Conservation (phyloP, 225 moss, liverwort and hornwort genomes). For the Bryum argenteum region DNA sequence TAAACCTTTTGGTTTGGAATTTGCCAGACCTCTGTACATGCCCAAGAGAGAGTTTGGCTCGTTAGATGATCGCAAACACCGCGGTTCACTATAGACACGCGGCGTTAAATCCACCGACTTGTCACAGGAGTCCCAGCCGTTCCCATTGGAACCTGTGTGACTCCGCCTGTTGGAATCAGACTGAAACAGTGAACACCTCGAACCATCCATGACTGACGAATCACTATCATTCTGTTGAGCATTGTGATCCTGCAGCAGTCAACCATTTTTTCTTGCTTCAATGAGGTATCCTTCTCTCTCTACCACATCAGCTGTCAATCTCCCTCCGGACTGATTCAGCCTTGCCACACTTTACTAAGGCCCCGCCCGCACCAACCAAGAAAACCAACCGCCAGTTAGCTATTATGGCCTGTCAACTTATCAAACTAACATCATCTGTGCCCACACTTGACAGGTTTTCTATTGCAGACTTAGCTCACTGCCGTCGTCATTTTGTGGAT, state of each 20-base stretch:
- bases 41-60: slow-evolving; percentile 73
- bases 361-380: neutral
- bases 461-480: neutral
- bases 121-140: slow-evolving; percentile 55
- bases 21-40: slow-evolving; percentile 75
- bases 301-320: slow-evolving; percentile 36
- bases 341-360: slow-evolving; percentile 16
- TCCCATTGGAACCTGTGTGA: slow-evolving; percentile 46
- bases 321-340: slow-evolving; percentile 36
- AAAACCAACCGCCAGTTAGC: neutral
- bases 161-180: slow-evolving; percentile 52
- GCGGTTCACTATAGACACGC: slow-evolving; percentile 58
- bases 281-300: slow-evolving; percentile 41
- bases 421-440: neutral
- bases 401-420: neutral
- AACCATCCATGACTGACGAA: slow-evolving; percentile 46
- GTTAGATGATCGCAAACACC: slow-evolving; percentile 54
- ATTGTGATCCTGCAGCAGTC: slow-evolving; percentile 58
- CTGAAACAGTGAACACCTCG: slow-evolving; percentile 49
- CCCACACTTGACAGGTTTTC: neutral
- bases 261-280: slow-evolving; percentile 48
- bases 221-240: slow-evolving; percentile 58
- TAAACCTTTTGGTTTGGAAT: slow-evolving; percentile 67
- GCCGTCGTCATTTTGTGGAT: neutral
- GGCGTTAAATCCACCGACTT: slow-evolving; percentile 55